Evolutionary conservation across 1,284 basidiomycete species (phyloP), one percentile per base, ranked within the genome.

Genomic region (Cryptococcus jaspeensis): DNA sequence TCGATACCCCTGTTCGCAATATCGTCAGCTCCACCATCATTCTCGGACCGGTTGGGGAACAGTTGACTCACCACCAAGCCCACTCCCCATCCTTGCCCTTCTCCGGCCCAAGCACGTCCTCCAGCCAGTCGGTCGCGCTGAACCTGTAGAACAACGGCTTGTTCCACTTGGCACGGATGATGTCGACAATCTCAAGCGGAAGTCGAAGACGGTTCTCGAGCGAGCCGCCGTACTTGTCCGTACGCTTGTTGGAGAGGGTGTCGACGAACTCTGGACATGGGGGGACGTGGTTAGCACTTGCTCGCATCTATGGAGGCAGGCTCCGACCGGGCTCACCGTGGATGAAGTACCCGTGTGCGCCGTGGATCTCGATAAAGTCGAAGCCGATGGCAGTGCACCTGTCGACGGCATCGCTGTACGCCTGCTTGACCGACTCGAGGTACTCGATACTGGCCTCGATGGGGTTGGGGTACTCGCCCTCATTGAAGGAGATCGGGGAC

Each of bases 351-450:
- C 61, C 75, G 68, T 91, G 88, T 1, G 87, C 84, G 52, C 80
- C 83, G 72, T 90, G 89, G 20, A 90, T 73, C 67, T 94, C 89
- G 58, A 94, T 86, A 64, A 88, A 90, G 75, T 94, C 90, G 70
- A 85, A 89, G 28, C 87, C 88, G 41, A 81, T 79, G 64, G 79
- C 72, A 67, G 86, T 82, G 72, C 80, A 82, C 22, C 67, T 53
- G 50, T 84, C 80, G 2, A 84, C 80, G 2, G 89, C 84, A 16
- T 82, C 81, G 5, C 83, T 71, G 68, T 86, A 94, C 0, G 85
- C 86, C 55, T 86, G 79, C 61, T 87, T 84, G 36, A 92, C 67
- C 44, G 78, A 71, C 23, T 82, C 71, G 52, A 94, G 79, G 52
- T 89, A 82, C 8, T 82, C 78, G 36, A 79, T 70, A 0, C 81